phyloP scores from a whole-genome alignment of 208 protist species.

The Herpetomonas samuelpessoai region DNA sequence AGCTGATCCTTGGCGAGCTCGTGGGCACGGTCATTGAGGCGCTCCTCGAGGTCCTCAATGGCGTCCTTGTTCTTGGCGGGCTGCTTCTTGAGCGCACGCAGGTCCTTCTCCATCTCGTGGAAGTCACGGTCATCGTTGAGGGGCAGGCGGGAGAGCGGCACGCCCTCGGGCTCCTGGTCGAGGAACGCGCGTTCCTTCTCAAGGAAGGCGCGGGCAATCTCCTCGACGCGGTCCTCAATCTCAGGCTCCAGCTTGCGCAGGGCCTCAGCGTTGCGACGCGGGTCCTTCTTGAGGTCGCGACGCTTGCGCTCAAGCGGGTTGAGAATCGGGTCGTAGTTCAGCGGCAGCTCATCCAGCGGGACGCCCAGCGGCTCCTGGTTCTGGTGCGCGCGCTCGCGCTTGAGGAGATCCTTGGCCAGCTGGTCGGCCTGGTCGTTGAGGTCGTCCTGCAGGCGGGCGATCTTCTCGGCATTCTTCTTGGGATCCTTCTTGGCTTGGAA shows the following conservation, averaged over 20 bases:
- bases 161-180: slow-evolving; percentile 54
- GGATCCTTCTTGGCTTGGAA: slow-evolving; percentile 57
- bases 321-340: slow-evolving; percentile 66
- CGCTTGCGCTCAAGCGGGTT: slow-evolving; percentile 65
- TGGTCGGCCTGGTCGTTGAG: slow-evolving; percentile 64
- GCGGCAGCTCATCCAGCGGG: slow-evolving; percentile 56
- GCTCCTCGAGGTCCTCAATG: slow-evolving; percentile 58
- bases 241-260: slow-evolving; percentile 54
- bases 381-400: slow-evolving; percentile 62
- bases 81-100: slow-evolving; percentile 61
- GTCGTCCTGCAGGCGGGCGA: slow-evolving; percentile 60
- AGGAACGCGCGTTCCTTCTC: slow-evolving; percentile 75
- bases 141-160: slow-evolving; percentile 55
- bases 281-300: slow-evolving; percentile 67
- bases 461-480: slow-evolving; percentile 49
- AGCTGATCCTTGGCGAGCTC: slow-evolving; percentile 63
- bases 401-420: slow-evolving; percentile 58
- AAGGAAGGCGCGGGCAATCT: slow-evolving; percentile 63
- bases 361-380: slow-evolving; percentile 73
- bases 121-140: slow-evolving; percentile 65
- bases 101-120: slow-evolving; percentile 57
- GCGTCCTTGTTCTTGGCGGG: slow-evolving; percentile 57
- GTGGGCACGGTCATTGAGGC: slow-evolving; percentile 68
- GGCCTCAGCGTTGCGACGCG: slow-evolving; percentile 47
- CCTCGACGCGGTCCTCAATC: slow-evolving; percentile 58